A percentile compares a stretch with the other conserved stretches of the same genome.
phyloP scores from a whole-genome alignment of 1,139 yeast genomes.

The Eremothecium sinecaudum region DNA sequence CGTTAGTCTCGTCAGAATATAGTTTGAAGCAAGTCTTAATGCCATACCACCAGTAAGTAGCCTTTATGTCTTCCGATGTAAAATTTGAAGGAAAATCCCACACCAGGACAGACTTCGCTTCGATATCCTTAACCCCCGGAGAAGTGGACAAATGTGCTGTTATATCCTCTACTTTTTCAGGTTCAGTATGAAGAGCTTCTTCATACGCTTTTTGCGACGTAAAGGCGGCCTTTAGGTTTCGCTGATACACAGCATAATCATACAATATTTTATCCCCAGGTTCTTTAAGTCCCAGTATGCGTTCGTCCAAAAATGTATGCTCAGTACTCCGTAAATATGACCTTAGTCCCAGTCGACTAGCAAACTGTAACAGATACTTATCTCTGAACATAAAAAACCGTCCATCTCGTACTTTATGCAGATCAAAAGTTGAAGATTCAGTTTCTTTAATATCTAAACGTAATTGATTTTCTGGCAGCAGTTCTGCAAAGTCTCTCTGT shows the following conservation, averaged over 20 bases:
- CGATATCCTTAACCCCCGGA: constrained; percentile 12
- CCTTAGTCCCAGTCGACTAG: constrained; percentile 12
- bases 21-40: constrained; percentile 22
- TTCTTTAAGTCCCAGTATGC: constrained; percentile 13
- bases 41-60: constrained; percentile 26
- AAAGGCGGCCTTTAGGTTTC: constrained; percentile 20
- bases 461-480: constrained; percentile 11
- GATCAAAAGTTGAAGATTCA: constrained; percentile 3
- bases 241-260: constrained; percentile 12
- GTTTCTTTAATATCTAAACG: constrained; percentile 4
- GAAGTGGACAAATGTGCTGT: neutral
- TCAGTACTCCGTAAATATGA: constrained; percentile 13
- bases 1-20: constrained; percentile 18
- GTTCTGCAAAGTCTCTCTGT: constrained; percentile 15
- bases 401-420: constrained; percentile 24
- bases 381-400: constrained; percentile 26
- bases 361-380: constrained; percentile 21
- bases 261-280: constrained; percentile 6
- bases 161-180: neutral
- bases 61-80: constrained; percentile 12
- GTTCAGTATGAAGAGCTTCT: constrained; percentile 7
- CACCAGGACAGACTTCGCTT: constrained; percentile 21
- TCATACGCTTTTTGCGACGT: constrained; percentile 16
- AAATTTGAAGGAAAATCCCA: constrained; percentile 26
- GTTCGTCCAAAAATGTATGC: constrained; percentile 14